Percentiles rank a stretch among this genome's conserved stretches.
These are phyloP conservation scores for Polyplosphaeria fusca DNA, from an alignment of 495 filamentous ascomycete species.

Conservation along the genomic window DNA sequence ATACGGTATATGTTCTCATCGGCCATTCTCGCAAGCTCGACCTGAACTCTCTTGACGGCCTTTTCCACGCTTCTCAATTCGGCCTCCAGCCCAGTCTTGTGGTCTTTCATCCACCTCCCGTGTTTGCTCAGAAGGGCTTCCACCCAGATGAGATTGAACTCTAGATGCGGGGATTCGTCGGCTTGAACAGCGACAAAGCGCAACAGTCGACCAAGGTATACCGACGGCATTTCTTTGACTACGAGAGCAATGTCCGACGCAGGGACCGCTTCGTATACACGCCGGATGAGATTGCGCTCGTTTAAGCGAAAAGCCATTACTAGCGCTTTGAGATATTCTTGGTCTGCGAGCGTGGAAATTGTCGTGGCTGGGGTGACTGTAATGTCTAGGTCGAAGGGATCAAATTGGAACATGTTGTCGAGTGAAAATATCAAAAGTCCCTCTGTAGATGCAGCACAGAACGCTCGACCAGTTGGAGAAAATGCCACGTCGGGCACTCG, in stretches of 20 bases:
- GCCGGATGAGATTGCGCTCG: conserved; percentile 68
- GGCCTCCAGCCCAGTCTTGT: conserved; percentile 68
- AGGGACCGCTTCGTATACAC: conserved; percentile 82
- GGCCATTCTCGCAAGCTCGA: conserved; percentile 57
- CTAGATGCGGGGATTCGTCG: conserved; percentile 88
- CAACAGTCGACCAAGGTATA: conserved; percentile 80
- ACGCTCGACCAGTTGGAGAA: conserved; percentile 79
- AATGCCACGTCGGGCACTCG: conserved; percentile 84
- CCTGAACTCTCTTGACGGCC: conserved; percentile 71
- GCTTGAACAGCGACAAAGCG: conserved; percentile 81
- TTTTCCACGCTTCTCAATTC: conserved; percentile 78
- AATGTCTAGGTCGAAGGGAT: conserved; percentile 94
- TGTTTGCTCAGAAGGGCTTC: conserved; percentile 78
- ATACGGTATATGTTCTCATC: conserved; percentile 85
- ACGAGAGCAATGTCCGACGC: conserved; percentile 71
- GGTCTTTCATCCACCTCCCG: conserved; percentile 77
- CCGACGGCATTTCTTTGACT: conserved; percentile 71
- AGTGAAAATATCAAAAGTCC: conserved; percentile 89
- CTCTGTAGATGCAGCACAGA: conserved; percentile 94
- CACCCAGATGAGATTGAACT: conserved; percentile 92
- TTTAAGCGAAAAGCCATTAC: conserved; percentile 97
- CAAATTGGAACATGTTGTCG: conserved; percentile 72
- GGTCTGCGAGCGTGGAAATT: conserved; percentile 67
- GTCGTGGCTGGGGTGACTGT: conserved; percentile 82
- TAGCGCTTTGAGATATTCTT: conserved; percentile 83